phyloP scores from a whole-genome alignment of 163 green algal species.

The Scenedesmus sp. region DNA sequence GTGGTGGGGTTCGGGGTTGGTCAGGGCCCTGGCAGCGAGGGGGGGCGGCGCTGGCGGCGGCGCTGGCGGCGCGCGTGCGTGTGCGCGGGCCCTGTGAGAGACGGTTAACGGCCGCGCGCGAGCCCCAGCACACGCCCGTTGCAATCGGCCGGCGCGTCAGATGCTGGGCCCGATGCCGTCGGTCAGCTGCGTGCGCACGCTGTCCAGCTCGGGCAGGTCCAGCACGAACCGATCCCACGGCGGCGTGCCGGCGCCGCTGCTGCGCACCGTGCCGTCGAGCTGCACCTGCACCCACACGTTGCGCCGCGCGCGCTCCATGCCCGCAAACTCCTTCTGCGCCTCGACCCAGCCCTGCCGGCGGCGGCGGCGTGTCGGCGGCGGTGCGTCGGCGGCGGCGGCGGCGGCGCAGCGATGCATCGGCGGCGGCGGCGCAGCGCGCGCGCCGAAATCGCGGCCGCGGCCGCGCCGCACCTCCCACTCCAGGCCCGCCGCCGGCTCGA shows the following conservation, averaged over 20 bases:
- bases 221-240: conserved; percentile 76
- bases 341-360: conserved; percentile 71
- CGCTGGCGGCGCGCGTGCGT: too few relatives aligned
- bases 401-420: not conserved
- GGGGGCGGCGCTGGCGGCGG: too few relatives aligned
- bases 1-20: too few relatives aligned
- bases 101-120: not conserved
- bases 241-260: conserved; percentile 73
- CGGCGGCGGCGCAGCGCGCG: not conserved
- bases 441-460: too few relatives aligned
- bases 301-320: conserved; percentile 34
- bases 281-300: conserved; percentile 80
- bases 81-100: not conserved
- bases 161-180: conserved; percentile 65
- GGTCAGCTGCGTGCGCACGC: conserved; percentile 76
- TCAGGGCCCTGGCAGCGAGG: not conserved
- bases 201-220: conserved; percentile 76
- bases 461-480: conserved; percentile 72
- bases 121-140: too few relatives aligned
- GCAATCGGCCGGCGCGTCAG: too few relatives aligned
- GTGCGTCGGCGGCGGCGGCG: not conserved
- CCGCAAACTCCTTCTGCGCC: conserved; percentile 68
- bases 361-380: too few relatives aligned
- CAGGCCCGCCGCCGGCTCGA: conserved; percentile 49
- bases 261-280: conserved; percentile 86